Evolutionary conservation across 1,139 yeast genomes (phyloP), one percentile per base, ranked within the genome.

Genomic region (Eremothecium sinecaudum): DNA sequence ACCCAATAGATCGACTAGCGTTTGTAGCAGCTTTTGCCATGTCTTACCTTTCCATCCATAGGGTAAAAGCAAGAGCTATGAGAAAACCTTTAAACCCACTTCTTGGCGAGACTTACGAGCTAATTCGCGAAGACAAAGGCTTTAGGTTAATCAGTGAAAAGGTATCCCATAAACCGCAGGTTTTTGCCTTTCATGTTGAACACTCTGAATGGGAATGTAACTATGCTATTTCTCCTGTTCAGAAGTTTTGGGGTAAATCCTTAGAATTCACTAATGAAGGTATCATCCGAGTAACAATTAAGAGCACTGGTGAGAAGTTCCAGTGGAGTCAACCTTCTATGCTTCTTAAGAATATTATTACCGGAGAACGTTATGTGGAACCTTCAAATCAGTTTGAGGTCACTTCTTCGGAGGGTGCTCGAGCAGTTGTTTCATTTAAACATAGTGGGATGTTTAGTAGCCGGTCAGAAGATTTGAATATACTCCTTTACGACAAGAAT

Each of bases 361-460:
- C 96, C 3, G 98, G 98, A 19, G 97, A 90, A 50, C 81, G 84
- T 56, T 90, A 86, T 56, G 67, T 84, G n/a, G 98, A 90, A 54
- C 98, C 98, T 2, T 66, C 71, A 2, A 79, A 84, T 7, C 59
- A 75, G 2, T 66, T 84, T 43, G 73, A 79, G 0, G 67, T 90
- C 4, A 71, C 71, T 33, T 74, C 90, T 3, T 72, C 84, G 2
- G 64, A 63, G 12, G 94, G 94, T 0, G 67, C 69, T 31, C 71
- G 67, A 42, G 83, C 94, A 1, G 68, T 71, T 4, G 75, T 82
- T 18, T 82, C 74, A 33, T 87, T 82, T 62, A 81, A 83, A 61
- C 69, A 51, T 62, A 87, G 44, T 43, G 73, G 61, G 49, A 70
- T 48, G 73, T 90, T 86, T 78, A 82, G 90, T 36, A 94, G 95